These are phyloP conservation scores for Aspergillus japonicus DNA, from an alignment of 2,329 filamentous ascomycete species.

Conservation along the genomic window DNA sequence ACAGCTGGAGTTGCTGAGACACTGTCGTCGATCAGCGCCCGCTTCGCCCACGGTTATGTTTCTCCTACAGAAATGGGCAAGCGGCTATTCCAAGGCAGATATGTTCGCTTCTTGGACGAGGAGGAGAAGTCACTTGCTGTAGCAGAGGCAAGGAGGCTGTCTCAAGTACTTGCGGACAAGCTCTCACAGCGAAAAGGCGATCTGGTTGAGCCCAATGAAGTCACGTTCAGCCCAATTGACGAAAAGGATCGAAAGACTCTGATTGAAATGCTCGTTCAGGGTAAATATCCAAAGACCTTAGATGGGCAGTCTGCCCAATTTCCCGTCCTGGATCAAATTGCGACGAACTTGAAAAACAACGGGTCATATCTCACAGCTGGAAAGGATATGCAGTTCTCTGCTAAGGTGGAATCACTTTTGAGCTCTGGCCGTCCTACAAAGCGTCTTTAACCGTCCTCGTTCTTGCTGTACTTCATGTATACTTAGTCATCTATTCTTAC, in stretches of 20 bases:
- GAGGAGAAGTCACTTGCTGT: conserved; percentile 39
- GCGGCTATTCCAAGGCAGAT: conserved; percentile 38
- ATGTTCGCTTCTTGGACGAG: conserved; percentile 38
- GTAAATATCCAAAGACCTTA: conserved; percentile 32
- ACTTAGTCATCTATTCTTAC: conserved; percentile 11
- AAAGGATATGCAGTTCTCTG: conserved; percentile 38
- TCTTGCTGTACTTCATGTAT: neutral
- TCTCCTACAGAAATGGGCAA: conserved; percentile 38
- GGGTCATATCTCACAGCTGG: conserved; percentile 39
- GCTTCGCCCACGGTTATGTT: conserved; percentile 36
- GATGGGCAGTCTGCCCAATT: conserved; percentile 19
- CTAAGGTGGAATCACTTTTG: conserved; percentile 40
- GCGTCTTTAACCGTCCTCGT: conserved; percentile 18
- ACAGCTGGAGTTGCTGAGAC: conserved; percentile 36
- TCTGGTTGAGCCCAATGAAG: conserved; percentile 34
- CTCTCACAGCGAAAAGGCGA: conserved; percentile 39
- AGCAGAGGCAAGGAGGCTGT: conserved; percentile 35
- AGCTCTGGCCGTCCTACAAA: conserved; percentile 28
- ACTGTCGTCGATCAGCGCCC: conserved; percentile 35
- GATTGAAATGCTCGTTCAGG: conserved; percentile 33
- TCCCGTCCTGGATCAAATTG: conserved; percentile 33
- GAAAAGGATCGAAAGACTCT: conserved; percentile 28
- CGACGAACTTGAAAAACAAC: conserved; percentile 41
- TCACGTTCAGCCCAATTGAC: conserved; percentile 29
- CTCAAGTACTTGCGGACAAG: conserved; percentile 33